phyloP scores from a whole-genome alignment of 306 rosid genomes.

The Rosa chinensis region DNA sequence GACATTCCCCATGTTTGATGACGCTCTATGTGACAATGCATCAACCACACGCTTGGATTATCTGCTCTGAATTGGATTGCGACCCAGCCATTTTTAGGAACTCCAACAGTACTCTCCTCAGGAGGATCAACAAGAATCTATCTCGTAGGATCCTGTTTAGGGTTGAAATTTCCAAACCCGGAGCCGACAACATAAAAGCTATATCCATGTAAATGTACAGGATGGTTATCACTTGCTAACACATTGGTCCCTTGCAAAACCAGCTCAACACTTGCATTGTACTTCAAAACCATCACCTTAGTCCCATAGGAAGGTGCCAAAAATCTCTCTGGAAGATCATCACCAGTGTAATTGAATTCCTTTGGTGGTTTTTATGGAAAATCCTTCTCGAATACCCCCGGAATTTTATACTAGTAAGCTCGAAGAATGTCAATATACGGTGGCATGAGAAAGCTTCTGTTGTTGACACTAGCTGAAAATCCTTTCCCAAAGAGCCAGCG shows the following conservation, averaged over 20 bases:
- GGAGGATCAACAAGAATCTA: constrained; percentile 47
- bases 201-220: constrained; percentile 42
- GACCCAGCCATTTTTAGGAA: constrained; percentile 45
- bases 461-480: constrained; percentile 53
- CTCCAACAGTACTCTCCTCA: constrained; percentile 38
- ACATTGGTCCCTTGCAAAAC: constrained; percentile 37
- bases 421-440: constrained; percentile 19
- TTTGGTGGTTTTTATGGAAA: constrained; percentile 30
- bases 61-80: constrained; percentile 36
- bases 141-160: constrained; percentile 17
- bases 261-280: constrained; percentile 44
- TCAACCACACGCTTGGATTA: constrained; percentile 50
- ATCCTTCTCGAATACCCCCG: constrained; percentile 25
- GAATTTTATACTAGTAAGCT: constrained; percentile 19
- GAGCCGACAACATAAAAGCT: constrained; percentile 37
- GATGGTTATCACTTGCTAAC: constrained; percentile 38
- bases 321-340: constrained; percentile 23
- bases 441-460: constrained; percentile 41
- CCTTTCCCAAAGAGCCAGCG: constrained; percentile 28
- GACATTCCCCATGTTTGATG: constrained; percentile 48
- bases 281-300: constrained; percentile 47
- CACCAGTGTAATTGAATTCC: constrained; percentile 40
- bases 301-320: constrained; percentile 38
- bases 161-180: constrained; percentile 34
- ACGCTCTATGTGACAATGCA: constrained; percentile 55